Conservation (phyloP, 225 moss, liverwort and hornwort species). For the Ulota crispa region DNA sequence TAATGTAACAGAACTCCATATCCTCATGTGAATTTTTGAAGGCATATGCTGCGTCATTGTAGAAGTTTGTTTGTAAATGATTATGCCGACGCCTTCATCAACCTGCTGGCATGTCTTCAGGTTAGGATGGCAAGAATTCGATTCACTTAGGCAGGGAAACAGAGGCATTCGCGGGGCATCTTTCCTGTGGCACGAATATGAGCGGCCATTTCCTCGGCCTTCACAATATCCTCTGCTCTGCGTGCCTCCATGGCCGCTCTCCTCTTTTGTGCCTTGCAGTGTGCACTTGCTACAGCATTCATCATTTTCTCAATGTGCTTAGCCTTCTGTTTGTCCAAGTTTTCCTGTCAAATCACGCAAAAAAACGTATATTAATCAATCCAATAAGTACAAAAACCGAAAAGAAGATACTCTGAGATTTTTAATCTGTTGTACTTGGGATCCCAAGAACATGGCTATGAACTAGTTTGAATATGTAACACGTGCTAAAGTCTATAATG, state of each 20-base stretch:
- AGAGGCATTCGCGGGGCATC: conserved; percentile 52
- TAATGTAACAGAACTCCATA: background rate
- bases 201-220: conserved; percentile 56
- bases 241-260: conserved; percentile 63
- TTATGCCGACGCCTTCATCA: background rate
- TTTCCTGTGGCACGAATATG: conserved; percentile 59
- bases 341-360: conserved; percentile 32
- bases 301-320: conserved; percentile 61
- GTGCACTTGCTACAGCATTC: conserved; percentile 57
- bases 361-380: background rate
- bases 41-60: too few relatives aligned
- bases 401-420: background rate
- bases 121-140: background rate
- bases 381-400: background rate
- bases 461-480: background rate
- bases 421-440: background rate
- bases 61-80: background rate
- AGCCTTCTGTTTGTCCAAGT: conserved; percentile 55
- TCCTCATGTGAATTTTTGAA: background rate
- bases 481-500: background rate
- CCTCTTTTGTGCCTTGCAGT: conserved; percentile 53
- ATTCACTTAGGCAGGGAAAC: conserved; percentile 31
- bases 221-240: conserved; percentile 51
- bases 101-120: background rate
- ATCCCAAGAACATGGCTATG: background rate